Conservation (phyloP, 1,284 basidiomycete genomes). For the Cryptococcus maquisensis region DNA sequence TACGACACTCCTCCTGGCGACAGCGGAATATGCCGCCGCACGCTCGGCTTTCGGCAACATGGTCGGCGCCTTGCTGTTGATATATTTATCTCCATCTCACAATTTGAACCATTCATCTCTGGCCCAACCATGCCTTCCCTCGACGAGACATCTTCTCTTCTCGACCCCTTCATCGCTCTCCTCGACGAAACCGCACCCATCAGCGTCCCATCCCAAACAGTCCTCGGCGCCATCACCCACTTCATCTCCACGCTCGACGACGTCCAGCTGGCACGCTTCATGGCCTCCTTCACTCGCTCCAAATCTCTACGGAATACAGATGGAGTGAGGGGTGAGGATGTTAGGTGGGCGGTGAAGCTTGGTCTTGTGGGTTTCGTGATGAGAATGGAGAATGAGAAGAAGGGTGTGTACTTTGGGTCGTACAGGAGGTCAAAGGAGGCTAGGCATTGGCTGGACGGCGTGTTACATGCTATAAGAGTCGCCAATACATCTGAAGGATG, state of each 20-base stretch:
- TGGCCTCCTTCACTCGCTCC: constrained; percentile 21
- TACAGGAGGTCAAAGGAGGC: neutral
- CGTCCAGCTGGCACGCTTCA: constrained; percentile 16
- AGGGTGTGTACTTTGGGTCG: constrained; percentile 11
- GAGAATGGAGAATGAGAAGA: constrained; percentile 5
- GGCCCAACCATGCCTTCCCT: neutral
- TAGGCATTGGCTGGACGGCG: constrained; percentile 7
- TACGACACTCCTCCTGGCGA: too few relatives aligned
- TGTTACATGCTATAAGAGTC: neutral
- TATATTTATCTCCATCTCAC: neutral
- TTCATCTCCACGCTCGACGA: constrained; percentile 28
- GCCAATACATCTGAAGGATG: too few relatives aligned
- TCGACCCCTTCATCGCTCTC: constrained; percentile 24
- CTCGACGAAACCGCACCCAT: constrained; percentile 18
- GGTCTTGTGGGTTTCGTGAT: constrained; percentile 10
- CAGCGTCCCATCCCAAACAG: constrained; percentile 25
- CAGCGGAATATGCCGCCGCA: too few relatives aligned
- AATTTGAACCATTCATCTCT: neutral
- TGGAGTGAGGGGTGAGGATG: neutral
- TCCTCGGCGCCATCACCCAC: constrained; percentile 38
- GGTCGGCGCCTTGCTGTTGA: neutral
- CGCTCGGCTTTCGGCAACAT: too few relatives aligned
- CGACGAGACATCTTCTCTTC: constrained; percentile 3
- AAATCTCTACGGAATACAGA: constrained; percentile 18
- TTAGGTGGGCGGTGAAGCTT: constrained; percentile 15